Evolutionary conservation across 176 grass and related monocot species (phyloP), one percentile per base, ranked within the genome.

Genomic region (Hsuehochloa calcarea): DNA sequence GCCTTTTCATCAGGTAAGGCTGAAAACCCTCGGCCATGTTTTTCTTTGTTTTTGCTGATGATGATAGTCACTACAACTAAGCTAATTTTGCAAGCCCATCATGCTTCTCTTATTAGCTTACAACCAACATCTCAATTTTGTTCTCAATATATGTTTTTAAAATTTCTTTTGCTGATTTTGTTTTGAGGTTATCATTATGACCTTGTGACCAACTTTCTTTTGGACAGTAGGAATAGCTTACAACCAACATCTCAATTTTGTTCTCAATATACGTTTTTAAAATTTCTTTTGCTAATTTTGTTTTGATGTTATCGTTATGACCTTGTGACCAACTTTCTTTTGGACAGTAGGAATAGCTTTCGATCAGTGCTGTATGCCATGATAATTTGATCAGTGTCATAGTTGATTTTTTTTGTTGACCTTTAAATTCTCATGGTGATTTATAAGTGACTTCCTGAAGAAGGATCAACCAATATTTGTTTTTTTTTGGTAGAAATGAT

Each of bases 1-100:
- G 78, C 78, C 20, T 98, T 98, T 88, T 95, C 89, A 83, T 92
- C 96, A 94, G 96, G 96, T 96, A 90, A 72, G 41, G 20, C 16
- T 71, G 34, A 67, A 68, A 76, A 70, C 9, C 64, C 29, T 44
- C 19, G 6, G 50, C 19, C 35, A 40, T n/a, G 11, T 45, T 50
- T 83, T 77, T 70, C 55, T 65, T 11, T 84, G 15, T 55, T 65
- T 72, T 77, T 74, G 19, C 27, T 45, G 45, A 58, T 81, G 35
- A 55, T 34, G 67, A 82, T 72, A 56, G 15, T 40, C 22, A 22
- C 26, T 70, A 39, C 2, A n/a, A 37, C 26, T 15, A 35, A 58
- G 29, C 34, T 19, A 70, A 29, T 80, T 65, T 84, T 91, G 43
- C 50, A 41, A 47, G 13, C 29, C 40, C 61, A 3, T 91, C 60